These are phyloP conservation scores for Kodamaea kakaduensis DNA, from an alignment of 805 yeast species.

Conservation along the genomic window DNA sequence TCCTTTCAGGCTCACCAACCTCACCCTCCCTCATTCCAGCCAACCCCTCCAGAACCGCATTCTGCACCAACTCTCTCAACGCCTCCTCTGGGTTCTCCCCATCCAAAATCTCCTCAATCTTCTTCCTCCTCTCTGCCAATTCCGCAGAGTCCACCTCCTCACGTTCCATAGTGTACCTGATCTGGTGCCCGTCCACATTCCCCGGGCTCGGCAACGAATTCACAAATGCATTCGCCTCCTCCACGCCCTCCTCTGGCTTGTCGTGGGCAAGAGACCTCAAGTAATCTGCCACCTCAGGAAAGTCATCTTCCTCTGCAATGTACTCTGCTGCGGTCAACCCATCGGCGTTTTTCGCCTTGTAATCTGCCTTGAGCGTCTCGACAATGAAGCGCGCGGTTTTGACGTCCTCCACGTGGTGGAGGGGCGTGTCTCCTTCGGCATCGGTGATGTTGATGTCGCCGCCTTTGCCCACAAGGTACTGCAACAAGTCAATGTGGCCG, in stretches of 20 bases:
- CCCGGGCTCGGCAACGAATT: conserved; percentile 36
- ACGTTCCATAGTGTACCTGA: conserved; percentile 55
- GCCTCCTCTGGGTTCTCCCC: conserved; percentile 82
- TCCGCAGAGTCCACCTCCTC: conserved; percentile 34
- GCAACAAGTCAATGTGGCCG: conserved; percentile 68
- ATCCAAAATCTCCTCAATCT: conserved; percentile 65
- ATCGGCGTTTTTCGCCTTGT: conserved; percentile 59
- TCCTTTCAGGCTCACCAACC: conserved; percentile 23
- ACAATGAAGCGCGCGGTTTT: conserved; percentile 62
- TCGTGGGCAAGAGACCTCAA: conserved; percentile 43
- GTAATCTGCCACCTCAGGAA: conserved; percentile 70
- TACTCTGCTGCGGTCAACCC: conserved; percentile 71
- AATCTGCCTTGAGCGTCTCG: conserved; percentile 66
- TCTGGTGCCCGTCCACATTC: conserved; percentile 42
- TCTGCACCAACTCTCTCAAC: conserved; percentile 61
- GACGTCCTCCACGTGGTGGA: conserved; percentile 81
- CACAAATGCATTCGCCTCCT: conserved; percentile 17
- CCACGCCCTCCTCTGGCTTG: conserved; percentile 13
- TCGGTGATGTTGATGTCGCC: conserved; percentile 86
- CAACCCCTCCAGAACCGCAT: conserved; percentile 60
- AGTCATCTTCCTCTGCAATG: conserved; percentile 82
- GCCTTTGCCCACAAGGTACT: conserved; percentile 47
- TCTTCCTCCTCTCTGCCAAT: conserved; percentile 53
- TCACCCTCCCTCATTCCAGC: conserved; percentile 24
- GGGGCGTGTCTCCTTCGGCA: conserved; percentile 90